Evolutionary conservation across 306 rosid species (phyloP).

Genomic region (Echinosophora koreensis): DNA sequence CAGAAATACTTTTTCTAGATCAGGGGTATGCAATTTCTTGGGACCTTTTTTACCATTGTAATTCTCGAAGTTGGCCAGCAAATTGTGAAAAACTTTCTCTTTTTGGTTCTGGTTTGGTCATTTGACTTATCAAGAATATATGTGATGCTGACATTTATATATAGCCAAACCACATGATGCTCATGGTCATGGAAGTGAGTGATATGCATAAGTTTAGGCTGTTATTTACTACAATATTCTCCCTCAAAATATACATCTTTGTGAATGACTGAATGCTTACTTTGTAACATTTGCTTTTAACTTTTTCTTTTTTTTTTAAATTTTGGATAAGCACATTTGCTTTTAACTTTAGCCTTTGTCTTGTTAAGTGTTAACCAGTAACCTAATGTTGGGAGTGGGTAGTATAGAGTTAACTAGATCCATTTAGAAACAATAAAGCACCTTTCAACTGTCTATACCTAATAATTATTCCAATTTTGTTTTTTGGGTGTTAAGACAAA

Average conservation of each 20-base stretch:
- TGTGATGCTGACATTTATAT: slow-evolving; percentile 30
- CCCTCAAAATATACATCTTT: slow-evolving; percentile 19
- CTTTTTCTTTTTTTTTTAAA: background rate
- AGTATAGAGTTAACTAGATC: slow-evolving; percentile 21
- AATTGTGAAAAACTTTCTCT: slow-evolving; percentile 25
- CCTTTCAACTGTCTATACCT: slow-evolving; percentile 10
- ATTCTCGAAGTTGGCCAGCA: slow-evolving; percentile 35
- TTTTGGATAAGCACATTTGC: background rate
- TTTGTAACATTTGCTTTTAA: slow-evolving; percentile 33
- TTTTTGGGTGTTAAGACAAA: slow-evolving; percentile 12
- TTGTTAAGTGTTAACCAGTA: slow-evolving; percentile 10
- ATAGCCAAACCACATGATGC: slow-evolving; percentile 16
- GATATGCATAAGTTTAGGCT: slow-evolving; percentile 9
- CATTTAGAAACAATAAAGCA: slow-evolving; percentile 28
- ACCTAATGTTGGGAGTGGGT: slow-evolving; percentile 21
- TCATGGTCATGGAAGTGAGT: slow-evolving; percentile 31
- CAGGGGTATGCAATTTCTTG: slow-evolving; percentile 69
- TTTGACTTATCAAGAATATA: slow-evolving; percentile 7
- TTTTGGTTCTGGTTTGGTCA: slow-evolving; percentile 25
- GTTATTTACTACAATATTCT: slow-evolving; percentile 3
- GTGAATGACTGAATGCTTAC: slow-evolving; percentile 19
- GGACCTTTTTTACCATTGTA: slow-evolving; percentile 30
- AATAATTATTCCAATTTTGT: slow-evolving; percentile 23
- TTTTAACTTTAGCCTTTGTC: slow-evolving; percentile 38
- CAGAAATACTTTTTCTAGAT: slow-evolving; percentile 81